phyloP scores from a whole-genome alignment of 2,329 filamentous ascomycete genomes.

The Escovopsis sp. region DNA sequence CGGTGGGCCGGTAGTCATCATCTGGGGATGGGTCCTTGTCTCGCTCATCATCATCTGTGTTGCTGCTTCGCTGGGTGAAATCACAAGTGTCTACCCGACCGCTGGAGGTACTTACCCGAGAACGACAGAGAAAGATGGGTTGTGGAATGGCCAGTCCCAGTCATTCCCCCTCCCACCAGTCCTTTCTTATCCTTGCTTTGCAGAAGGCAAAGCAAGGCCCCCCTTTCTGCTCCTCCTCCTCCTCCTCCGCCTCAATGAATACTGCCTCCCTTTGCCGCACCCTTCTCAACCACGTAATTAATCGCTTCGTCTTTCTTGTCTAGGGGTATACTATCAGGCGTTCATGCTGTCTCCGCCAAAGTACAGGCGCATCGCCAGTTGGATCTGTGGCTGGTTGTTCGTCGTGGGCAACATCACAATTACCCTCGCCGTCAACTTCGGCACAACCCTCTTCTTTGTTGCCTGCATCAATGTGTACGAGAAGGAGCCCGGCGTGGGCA shows the following conservation, averaged over 20 bases:
- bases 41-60: conserved; percentile 58
- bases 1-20: conserved; percentile 55
- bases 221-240: no score
- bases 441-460: conserved; percentile 50
- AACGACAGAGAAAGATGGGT: no score
- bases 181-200: no score
- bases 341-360: conserved; percentile 45
- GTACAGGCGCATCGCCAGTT: conserved; percentile 50
- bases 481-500: conserved; percentile 23
- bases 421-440: conserved; percentile 53
- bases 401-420: conserved; percentile 58
- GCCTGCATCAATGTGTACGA: conserved; percentile 41
- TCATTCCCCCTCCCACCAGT: no score
- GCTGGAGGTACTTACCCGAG: conserved; percentile 41
- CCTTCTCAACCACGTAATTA: no score
- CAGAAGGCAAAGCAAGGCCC: no score
- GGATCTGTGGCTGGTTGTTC: conserved; percentile 61
- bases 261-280: no score
- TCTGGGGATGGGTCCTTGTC: conserved; percentile 53
- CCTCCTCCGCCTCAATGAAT: no score
- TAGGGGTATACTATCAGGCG: conserved; percentile 71
- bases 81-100: conserved; percentile 48
- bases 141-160: no score
- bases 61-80: conserved; percentile 57
- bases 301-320: no score